Base-by-base conservation (phyloP, 495 filamentous ascomycete genomes). In the Penicillium tannophilum region DNA sequence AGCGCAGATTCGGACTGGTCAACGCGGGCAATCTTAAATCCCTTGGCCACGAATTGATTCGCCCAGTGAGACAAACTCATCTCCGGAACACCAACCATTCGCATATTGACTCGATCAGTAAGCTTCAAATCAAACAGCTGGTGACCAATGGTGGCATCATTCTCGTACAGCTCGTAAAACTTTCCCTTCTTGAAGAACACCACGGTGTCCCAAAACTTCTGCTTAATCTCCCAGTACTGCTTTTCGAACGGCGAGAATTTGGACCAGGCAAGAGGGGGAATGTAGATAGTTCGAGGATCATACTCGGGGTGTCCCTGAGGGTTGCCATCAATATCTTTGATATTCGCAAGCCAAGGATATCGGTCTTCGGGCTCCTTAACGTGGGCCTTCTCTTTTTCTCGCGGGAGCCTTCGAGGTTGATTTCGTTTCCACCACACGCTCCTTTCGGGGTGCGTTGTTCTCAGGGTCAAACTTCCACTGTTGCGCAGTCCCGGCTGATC, bases 131-230 rank as follows among this genome's bases (percentile, higher is more conserved):
- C 94, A 68, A 99, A 99, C 24, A 96, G 79, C 72, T 97, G 94
- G 69, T 98, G 91, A 12, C 95, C 95, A 55, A 99, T 91, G 0
- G 93, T 97, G 14, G 94, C 94, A 77, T 99, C 94, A 60, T 97
- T 95, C 69, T 99, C 95, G 69, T 97, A 99, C 1, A 99, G 82
- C 69, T 99, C 94, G 71, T 96, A 99, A 75, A 99, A 99, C 70
- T 99, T 99, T 58, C 94, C 94, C 76, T 99, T 99, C 75, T 97
- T 98, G 82, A 99, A 99, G 76, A 99, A 99, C 14, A 99, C 94
- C 20, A 99, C 88, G 0, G 92, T 98, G 59, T 97, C 91, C 90
- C 90, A 97, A 62, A 93, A 90, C 52, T 96, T 97, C 73, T 92
- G 90, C 79, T 99, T 99, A 72, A 99, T 98, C 66, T 97, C 93